Conservation (phyloP, 257 asterid species). For the Nyctanthes arbortristis region DNA sequence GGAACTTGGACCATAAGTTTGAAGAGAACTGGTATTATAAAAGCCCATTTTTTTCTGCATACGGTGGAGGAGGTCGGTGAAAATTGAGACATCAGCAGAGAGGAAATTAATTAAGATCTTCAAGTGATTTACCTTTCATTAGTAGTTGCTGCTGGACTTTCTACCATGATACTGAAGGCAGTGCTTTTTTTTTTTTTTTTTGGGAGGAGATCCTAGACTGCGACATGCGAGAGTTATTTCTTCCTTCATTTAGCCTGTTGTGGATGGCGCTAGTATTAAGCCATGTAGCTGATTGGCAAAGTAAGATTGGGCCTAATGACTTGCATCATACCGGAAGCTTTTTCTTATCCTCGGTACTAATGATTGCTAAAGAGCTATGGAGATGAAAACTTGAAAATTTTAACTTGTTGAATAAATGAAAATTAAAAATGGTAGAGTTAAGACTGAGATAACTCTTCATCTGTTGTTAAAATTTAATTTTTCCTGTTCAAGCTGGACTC, state of each 20-base stretch:
- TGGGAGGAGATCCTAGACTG: no score
- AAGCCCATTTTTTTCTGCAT: not conserved
- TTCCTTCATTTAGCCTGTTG: not conserved
- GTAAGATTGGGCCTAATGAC: not conserved
- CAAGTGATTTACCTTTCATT: not conserved
- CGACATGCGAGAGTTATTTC: slow-evolving; percentile 1
- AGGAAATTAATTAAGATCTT: not conserved
- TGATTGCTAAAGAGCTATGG: slow-evolving; percentile 2
- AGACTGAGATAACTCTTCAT: not conserved
- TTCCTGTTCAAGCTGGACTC: slow-evolving; percentile 1
- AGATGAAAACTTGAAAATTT: slow-evolving; percentile 9
- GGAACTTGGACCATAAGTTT: not conserved
- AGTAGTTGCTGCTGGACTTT: not conserved
- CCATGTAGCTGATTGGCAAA: not conserved
- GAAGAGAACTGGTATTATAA: not conserved
- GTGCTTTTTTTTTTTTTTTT: not conserved
- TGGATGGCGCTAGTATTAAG: not conserved
- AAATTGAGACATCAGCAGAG: not conserved
- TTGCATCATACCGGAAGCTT: not conserved
- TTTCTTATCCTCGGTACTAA: slow-evolving; percentile 4
- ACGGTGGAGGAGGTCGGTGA: slow-evolving; percentile 7
- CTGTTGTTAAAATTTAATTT: slow-evolving; percentile 1
- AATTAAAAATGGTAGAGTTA: not conserved
- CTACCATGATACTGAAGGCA: slow-evolving; percentile 1
- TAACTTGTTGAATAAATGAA: not conserved